Evolutionary conservation across 345 rosid species (phyloP).

Genomic region (Eucalyptus dawsonii): DNA sequence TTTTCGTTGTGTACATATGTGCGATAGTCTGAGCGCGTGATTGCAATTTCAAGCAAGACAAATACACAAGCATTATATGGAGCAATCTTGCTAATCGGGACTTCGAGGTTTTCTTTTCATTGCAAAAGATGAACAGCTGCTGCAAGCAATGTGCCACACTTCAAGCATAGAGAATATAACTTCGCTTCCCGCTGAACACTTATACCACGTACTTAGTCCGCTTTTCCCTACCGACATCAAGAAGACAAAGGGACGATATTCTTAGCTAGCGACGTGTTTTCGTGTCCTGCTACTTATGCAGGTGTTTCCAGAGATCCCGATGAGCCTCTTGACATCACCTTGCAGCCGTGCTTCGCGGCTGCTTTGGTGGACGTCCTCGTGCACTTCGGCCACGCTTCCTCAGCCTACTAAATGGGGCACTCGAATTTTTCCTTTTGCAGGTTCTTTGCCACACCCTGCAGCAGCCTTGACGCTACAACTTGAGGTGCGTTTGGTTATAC

Average conservation of each 20-base stretch:
- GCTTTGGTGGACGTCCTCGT: not conserved
- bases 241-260: not conserved
- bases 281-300: not conserved
- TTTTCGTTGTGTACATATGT: not conserved
- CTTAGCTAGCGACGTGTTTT: not conserved
- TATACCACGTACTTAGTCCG: not conserved
- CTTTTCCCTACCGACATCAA: not conserved
- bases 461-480: not conserved
- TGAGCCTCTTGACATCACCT: not conserved
- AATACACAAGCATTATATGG: not conserved
- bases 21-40: not conserved
- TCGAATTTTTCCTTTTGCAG: not conserved
- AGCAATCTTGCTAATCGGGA: not conserved
- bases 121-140: not conserved
- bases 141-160: not conserved
- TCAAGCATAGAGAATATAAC: not conserved
- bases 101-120: no score
- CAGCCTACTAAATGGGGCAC: not conserved
- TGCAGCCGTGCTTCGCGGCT: not conserved
- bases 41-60: not conserved
- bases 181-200: not conserved
- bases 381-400: not conserved
- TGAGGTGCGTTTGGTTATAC: no score
- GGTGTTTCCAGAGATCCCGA: not conserved
- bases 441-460: not conserved